Evolutionary conservation across 495 filamentous ascomycete genomes (phyloP), one percentile per base, ranked within the genome.

Genomic region (Aspergillus cavernicola): DNA sequence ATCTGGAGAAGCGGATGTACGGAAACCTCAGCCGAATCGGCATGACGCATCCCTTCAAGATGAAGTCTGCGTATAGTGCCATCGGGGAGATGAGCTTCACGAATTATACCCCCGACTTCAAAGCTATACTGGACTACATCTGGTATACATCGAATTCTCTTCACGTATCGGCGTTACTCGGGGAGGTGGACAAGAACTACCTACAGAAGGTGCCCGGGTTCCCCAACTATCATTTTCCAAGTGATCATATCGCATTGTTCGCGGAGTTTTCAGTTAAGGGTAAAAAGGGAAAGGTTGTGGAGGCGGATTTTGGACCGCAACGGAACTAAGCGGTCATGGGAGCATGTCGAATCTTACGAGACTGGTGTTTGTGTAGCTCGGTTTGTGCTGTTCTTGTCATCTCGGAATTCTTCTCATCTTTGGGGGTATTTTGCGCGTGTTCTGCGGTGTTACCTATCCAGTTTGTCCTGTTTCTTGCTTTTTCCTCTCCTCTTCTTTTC

Each of bases 181-280:
- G 93, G 6, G 85, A 92, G 32, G 89, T 96, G 10, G 95, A 98
- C 69, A 82, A 83, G 62, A 84, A 93, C 11, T 95, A 97, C 68
- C 84, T 98, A 51, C 85, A 86, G 59, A 80, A 85, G 39, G 90
- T 97, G 5, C 93, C 93, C 3, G 93, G 93, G 0, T 98, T 97
- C 70, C 93, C 93, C 10, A 95, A 97, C 61, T 92, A 87, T 65
- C 93, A 97, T 72, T 97, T 96, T 74, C 95, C 95, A 1, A 93
- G 90, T 67, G 93, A 98, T 69, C 93, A 98, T 71, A 81, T 98
- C 60, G 88, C 91, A 69, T 82, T 98, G 60, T 82, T 90, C 73
- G 87, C 89, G 50, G 90, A 97, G 72, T 96, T 97, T 70, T 79
- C 85, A 51, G 85, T 97, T 71, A 97, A 96, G 73, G 80, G 80